These are phyloP conservation scores for Brassica nigra DNA, from an alignment of 345 rosid genomes.

Conservation along the genomic window DNA sequence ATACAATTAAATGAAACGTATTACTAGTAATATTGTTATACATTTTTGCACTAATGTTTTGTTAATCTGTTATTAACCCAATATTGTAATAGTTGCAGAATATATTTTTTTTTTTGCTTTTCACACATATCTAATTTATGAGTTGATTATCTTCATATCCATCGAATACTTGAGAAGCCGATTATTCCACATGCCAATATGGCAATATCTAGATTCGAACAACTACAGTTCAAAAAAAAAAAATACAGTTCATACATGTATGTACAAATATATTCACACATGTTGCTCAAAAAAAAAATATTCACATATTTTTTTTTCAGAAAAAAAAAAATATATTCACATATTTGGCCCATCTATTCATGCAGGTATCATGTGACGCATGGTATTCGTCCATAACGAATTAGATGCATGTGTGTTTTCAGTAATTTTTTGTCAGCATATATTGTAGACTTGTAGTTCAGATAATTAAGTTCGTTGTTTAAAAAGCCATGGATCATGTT, in stretches of 20 bases:
- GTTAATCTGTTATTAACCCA: not conserved
- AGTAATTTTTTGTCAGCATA: not conserved
- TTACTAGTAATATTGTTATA: not conserved
- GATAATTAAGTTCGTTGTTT: not conserved
- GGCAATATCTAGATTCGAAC: not conserved
- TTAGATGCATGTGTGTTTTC: not conserved
- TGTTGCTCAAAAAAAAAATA: not conserved
- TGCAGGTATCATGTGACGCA: constrained; percentile 6
- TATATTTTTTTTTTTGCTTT: not conserved
- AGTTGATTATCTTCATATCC: constrained; percentile 17
- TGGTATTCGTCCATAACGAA: not conserved
- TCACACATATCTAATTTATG: not conserved
- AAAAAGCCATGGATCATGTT: constrained; percentile 48
- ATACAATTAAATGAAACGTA: constrained; percentile 12
- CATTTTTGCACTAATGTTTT: constrained; percentile 7
- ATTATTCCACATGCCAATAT: not conserved
- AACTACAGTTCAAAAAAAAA: not conserved
- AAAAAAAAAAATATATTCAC: not conserved
- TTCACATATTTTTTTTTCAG: not conserved
- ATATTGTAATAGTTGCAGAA: not conserved
- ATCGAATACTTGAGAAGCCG: constrained; percentile 2
- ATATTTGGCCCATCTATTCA: not conserved
- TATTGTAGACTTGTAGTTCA: not conserved
- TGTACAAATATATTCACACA: not conserved
- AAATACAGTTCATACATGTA: not conserved